Evolutionary conservation across 1,139 yeast species (phyloP), one percentile per base, ranked within the genome.

Genomic region (Blastobotrys niveus): DNA sequence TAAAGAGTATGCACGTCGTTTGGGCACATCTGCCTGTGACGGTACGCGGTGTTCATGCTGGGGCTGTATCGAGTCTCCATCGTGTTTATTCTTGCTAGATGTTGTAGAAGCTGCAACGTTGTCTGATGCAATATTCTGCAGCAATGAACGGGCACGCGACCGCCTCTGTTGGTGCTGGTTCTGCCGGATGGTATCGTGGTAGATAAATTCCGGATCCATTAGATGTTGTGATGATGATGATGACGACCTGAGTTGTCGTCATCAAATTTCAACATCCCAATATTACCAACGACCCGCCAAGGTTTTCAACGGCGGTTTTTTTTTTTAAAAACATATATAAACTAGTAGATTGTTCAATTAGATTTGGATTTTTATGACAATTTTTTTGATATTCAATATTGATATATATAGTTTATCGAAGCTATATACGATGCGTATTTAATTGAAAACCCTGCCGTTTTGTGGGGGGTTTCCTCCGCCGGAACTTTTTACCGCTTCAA

Each of bases 1-100:
- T 37, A 15, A 37, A 8, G 58, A 55, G 22, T 42, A 30, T 9
- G 58, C 52, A 24, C 60, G 40, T 38, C 61, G 43, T 24, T 48
- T 38, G 1, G 54, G 55, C 4, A 56, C 54, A 3, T 47, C 52
- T 1, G 56, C 50, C 10, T 45, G 45, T 8, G 55, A 53, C 4
- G 54, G 55, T 14, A 33, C 38, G 34, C 14, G 33, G 34, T 7
- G 26, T 37, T 25, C 25, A 17, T 25, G 33, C 26, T 30, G 24
- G 9, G 18, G 17, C 14, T 29, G 27, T n/a, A n/a, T n/a, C n/a
- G 14, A 25, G 34, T 21, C 19, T 35, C 24, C 15, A 3, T 5
- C 27, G 34, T 27, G 27, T n/a, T 25, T 33, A 24, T 20, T 15
- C 26, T 25, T 9, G 27, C 8, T 12, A 8, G 27, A 8, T 24